These are phyloP conservation scores for Spizellomyces punctatus DNA, from an alignment of 192 early-diverging fungal species.

Conservation along the genomic window DNA sequence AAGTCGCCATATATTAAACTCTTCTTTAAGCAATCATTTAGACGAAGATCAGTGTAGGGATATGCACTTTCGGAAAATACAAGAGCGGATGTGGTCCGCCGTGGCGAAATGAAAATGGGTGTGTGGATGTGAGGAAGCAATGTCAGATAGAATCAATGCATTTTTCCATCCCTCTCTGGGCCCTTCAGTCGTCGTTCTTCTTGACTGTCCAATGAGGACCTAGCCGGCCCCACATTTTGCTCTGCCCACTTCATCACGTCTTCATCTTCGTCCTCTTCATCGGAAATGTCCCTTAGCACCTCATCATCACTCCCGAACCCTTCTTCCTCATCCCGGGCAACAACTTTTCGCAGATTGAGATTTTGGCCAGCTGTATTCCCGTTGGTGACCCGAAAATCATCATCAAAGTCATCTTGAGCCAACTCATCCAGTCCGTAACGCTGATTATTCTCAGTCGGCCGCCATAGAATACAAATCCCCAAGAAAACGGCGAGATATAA, in stretches of 20 bases:
- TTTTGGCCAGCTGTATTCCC: constrained; percentile 16
- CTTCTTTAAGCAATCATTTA: no score
- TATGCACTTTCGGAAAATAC: no score
- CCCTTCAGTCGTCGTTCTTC: no score
- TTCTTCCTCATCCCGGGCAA: constrained; percentile 23
- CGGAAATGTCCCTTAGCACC: constrained; percentile 3
- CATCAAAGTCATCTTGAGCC: constrained; percentile 68
- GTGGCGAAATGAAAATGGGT: no score
- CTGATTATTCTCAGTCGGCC: constrained; percentile 89
- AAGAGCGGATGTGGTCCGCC: no score
- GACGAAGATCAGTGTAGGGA: no score
- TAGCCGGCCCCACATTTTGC: constrained; percentile 30
- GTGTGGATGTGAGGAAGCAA: no score
- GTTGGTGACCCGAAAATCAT: constrained; percentile 23
- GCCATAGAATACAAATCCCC: constrained; percentile 84
- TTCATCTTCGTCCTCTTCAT: constrained; percentile 36
- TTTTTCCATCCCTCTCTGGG: no score
- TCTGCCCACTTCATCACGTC: constrained; percentile 53
- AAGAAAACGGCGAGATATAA: constrained; percentile 81
- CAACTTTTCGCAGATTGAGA: constrained; percentile 13
- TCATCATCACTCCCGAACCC: constrained; percentile 51
- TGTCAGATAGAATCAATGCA: no score
- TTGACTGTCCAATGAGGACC: neutral
- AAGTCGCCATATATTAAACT: no score
- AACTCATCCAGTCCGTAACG: constrained; percentile 89